These are phyloP conservation scores for Mycena rosella DNA, from an alignment of 768 basidiomycete genomes.

Conservation along the genomic window DNA sequence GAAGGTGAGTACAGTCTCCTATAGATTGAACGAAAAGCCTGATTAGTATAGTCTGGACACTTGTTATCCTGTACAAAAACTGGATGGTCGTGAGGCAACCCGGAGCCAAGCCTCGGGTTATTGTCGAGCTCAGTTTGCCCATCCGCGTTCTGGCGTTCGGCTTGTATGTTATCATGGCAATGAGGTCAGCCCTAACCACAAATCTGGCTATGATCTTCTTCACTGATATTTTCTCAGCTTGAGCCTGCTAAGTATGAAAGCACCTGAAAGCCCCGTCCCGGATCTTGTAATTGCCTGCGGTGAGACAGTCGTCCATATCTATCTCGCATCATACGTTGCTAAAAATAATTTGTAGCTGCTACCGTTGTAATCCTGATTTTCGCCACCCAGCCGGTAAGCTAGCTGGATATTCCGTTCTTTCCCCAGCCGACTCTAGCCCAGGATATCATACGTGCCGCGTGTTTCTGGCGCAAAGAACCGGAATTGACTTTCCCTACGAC, in stretches of 20 bases:
- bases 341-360: slow-evolving; percentile 49
- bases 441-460: slow-evolving; percentile 53
- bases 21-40: background rate
- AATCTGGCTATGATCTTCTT: background rate
- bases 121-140: slow-evolving; percentile 59
- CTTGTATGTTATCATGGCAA: slow-evolving; percentile 54
- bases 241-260: slow-evolving; percentile 58
- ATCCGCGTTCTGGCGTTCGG: slow-evolving; percentile 62
- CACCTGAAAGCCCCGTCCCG: slow-evolving; percentile 59
- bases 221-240: slow-evolving; percentile 45
- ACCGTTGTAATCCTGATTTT: slow-evolving; percentile 60
- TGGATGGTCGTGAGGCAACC: slow-evolving; percentile 42
- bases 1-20: slow-evolving; percentile 47
- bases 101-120: slow-evolving; percentile 39
- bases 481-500: slow-evolving; percentile 7
- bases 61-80: slow-evolving; percentile 53
- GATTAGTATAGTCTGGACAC: slow-evolving; percentile 53
- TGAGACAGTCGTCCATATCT: slow-evolving; percentile 42
- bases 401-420: background rate
- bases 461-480: slow-evolving; percentile 49
- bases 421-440: slow-evolving; percentile 18
- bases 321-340: background rate
- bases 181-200: slow-evolving; percentile 52
- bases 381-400: slow-evolving; percentile 56
- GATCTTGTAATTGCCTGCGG: slow-evolving; percentile 62